Evolutionary conservation across 345 rosid genomes (phyloP).

Genomic region (Cardamine resedifolia): DNA sequence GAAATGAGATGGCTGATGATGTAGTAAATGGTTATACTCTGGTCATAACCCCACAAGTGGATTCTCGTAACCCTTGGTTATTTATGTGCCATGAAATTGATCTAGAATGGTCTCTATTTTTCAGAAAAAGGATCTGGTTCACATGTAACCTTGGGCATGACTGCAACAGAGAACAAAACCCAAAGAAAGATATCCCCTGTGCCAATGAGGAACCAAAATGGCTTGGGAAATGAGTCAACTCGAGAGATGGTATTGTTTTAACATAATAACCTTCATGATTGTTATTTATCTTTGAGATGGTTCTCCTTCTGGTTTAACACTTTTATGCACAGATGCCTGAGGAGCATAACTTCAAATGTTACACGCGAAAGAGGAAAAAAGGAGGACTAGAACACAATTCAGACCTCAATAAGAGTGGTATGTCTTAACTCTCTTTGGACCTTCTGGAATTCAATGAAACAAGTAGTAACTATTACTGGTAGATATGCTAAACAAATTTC

Average conservation of each 20-base stretch:
- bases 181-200: constrained; percentile 13
- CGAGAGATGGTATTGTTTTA: not conserved
- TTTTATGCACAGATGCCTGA: not conserved
- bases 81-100: not conserved
- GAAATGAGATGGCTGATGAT: constrained; percentile 21
- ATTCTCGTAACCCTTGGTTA: not conserved
- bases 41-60: not conserved
- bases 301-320: not conserved
- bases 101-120: not conserved
- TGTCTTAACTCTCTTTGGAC: not conserved
- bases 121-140: constrained; percentile 33
- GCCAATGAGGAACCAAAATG: not conserved
- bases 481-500: not conserved
- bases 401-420: not conserved
- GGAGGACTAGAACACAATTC: not conserved
- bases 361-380: constrained; percentile 16
- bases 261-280: not conserved
- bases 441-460: not conserved
- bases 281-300: not conserved
- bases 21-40: constrained; percentile 28
- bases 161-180: constrained; percentile 24
- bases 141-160: constrained; percentile 25
- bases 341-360: not conserved
- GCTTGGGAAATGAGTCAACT: not conserved
- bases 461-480: not conserved